Conservation (phyloP, 805 yeast species). For the Yarrowia yakushimensis region DNA sequence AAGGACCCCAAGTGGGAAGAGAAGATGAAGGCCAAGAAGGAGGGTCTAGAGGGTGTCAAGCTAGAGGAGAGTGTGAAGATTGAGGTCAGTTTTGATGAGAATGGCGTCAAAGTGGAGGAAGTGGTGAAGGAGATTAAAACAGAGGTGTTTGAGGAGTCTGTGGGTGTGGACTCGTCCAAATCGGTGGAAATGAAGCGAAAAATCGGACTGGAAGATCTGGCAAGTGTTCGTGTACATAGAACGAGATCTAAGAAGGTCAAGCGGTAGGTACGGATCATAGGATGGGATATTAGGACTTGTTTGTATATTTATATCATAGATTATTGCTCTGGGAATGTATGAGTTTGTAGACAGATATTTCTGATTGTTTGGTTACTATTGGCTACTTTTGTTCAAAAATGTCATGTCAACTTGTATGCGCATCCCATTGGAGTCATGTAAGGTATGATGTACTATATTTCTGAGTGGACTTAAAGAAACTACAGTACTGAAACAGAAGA, state of each 20-base stretch:
- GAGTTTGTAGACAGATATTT: too few species aligned
- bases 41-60: not conserved
- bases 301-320: not conserved
- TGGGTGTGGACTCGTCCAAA: not conserved
- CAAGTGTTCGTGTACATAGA: not conserved
- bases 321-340: too few species aligned
- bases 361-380: too few species aligned
- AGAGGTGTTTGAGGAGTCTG: not conserved
- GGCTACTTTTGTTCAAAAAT: too few species aligned
- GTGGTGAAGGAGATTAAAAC: not conserved
- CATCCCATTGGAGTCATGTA: too few species aligned
- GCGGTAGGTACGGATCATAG: not conserved
- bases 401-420: too few species aligned
- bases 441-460: too few species aligned
- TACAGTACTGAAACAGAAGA: too few species aligned
- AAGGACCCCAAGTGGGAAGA: constrained; percentile 17
- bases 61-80: not conserved
- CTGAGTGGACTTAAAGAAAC: too few species aligned
- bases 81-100: not conserved
- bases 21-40: constrained; percentile 3
- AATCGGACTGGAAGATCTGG: constrained; percentile 1
- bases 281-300: not conserved
- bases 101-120: not conserved
- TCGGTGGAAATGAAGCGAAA: not conserved
- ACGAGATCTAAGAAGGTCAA: constrained; percentile 14